Evolutionary conservation across 2,329 filamentous ascomycete genomes (phyloP), one percentile per base, ranked within the genome.

Genomic region (Lachnellula willkommii): DNA sequence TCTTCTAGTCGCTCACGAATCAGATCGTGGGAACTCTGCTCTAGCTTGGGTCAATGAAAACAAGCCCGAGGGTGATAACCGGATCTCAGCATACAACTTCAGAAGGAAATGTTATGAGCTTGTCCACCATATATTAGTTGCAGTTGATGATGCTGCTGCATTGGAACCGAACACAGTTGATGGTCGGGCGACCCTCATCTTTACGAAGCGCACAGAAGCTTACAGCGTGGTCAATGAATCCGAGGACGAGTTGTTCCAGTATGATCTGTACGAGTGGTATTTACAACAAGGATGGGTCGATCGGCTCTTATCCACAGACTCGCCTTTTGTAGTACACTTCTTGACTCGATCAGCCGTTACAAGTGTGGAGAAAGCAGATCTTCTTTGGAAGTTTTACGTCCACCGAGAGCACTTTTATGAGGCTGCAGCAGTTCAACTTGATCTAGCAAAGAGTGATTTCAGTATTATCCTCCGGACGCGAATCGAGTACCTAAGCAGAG

Each of bases 251-350:
- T 89, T 96, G 4, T 99, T 99, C 75, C 88, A 97, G 70, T 95
- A 90, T 59, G 90, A 90, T 66, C 79, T 99, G n/a, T 99, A 96
- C 70, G 92, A 96, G 67, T 99, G 94, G 93, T 99, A 99, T 72
- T 85, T 97, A 63, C 74, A 81, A 53, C 86, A 92, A 69, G 87
- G 88, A 17, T 92, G 89, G 84, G 88, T 84, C 9, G 90, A 96
- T 60, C 87, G 91, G 14, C 81, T 99, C 28, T 81, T 99, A 36
- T 84, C 87, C 37, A 90, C 94, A 51, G 83, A 92, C 55, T 95
- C 92, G 5, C 83, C 87, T 0, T 92, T 91, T 66, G 90, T 97
- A 26, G 81, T 95, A 43, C 88, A 85, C 2, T 99, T 96, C 70
- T 81, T 99, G 2, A 79, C 89, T 66, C 85, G 88, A 52, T 86